Evolutionary conservation across 495 filamentous ascomycete species (phyloP), one percentile per base, ranked within the genome.

Genomic region (Annulohypoxylon nitens): DNA sequence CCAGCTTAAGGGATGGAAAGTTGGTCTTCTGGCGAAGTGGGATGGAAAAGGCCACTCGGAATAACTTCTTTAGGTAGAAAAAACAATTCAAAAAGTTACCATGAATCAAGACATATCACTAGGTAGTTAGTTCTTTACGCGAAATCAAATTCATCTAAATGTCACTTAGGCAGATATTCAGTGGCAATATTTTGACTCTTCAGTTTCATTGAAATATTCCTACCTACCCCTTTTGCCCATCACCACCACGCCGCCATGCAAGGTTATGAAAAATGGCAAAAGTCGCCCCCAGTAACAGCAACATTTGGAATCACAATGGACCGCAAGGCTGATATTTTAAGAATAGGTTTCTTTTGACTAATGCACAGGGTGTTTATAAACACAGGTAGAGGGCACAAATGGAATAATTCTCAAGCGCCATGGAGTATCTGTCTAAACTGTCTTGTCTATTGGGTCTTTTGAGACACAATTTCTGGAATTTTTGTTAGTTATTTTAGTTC

Each of bases 1-100:
- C 33, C 77, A 63, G 2, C 90, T 93, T 69, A 83, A 86, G 63
- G 85, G 87, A 36, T 94, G 92, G 92, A 84, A 83, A 43, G 89
- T 93, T 47, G 90, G 89, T 1, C 79, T 94, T 6, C 65, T 94
- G 60, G 84, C 86, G 63, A 80, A 83, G 48, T 86, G 69, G 78
- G 68, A 72, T 36, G 61, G 53, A 0, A 60, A 23, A 34, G 61
- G 61, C 12, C 4, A 10, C 10, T 16, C 3, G 30, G 30, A 30
- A 30, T 43, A n/a, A 43, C 14, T n/a, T 43, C 39, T 3, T 43
- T 12, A 43, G 10, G 2, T 39, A 39, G 8, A 39, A 4, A 18
- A 18, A 9, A 7, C n/a, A 9, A 47, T 18, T 12, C 0, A 47
- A 20, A 5, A 9, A 20, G n/a, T 8, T 47, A 1, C 30, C 30